Base-by-base conservation (phyloP, 345 rosid species). In the Turritis glabra region DNA sequence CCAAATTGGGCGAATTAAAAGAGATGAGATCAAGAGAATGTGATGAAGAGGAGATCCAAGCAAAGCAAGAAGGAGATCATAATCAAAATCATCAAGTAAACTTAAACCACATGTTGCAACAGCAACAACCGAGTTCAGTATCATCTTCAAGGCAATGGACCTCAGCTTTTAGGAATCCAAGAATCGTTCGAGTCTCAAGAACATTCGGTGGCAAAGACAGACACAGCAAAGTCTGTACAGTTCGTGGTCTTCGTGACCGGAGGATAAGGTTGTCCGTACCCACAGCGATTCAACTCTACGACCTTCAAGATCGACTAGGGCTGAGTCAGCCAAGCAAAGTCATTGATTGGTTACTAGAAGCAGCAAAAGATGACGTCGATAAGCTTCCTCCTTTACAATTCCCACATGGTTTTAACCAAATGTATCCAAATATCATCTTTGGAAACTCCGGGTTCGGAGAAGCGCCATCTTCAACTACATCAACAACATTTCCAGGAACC, bases 201-300 rank as follows among this genome's bases (percentile, higher is more conserved):
- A 62, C 90, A 8, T 91, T 90, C 14, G 98, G 98, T 63, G 95
- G 98, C 6, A 94, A 94, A 84, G 98, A 94, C 51, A 87, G 98
- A 89, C 98, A 94, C 32, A 90, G 97, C 84, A 94, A 94, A 78
- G 98, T 94, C 9, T 94, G 93, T 82, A 94, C 98, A 1, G 63
- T 91, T 11, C 88, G 97, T 72, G 98, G 98, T 41, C 78, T 94
- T 52, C 83, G 93, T 63, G 98, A 94, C 80, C 18, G 98, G 50
- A 74, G 98, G 72, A 94, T 94, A 60, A 81, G 98, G 76, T 90
- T 94, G 46, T 94, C 98, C 2, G 98, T 91, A 1, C 97, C 97
- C 0, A 94, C 98, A 21, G 98, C 98, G 0, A 80, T 94, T 82
- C 97, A 94, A 22, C 59, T 94, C 4, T 94, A 91, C 61, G 97